Base-by-base conservation (phyloP, 257 asterid species). In the Avicennia marina region DNA sequence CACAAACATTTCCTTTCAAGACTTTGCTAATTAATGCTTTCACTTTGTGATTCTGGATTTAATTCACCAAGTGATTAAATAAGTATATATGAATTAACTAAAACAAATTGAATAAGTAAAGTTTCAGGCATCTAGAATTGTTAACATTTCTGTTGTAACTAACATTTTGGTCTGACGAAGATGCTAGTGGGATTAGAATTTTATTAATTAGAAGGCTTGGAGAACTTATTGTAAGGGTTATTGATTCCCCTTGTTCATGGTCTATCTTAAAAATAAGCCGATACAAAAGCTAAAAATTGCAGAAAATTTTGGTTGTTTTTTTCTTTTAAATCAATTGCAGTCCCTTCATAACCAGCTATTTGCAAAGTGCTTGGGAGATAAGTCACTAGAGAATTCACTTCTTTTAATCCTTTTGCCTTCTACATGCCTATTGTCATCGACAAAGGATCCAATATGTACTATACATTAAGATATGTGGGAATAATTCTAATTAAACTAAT, bases 211-310 rank as follows among this genome's bases (percentile, higher is more conserved):
- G 56, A 58, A 38, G 17, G 12, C 21, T n/a, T 36, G 15, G 54
- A 32, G n/a, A 60, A 39, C 65, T 42, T 59, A 27, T 17, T 53
- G 7, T 52, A 27, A 51, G 56, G 60, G 48, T 40, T 38, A 25
- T 40, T 10, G 24, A 22, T 18, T 55, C 49, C 48, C 4, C 9
- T 15, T 44, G 25, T 22, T 45, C 11, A 9, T 4, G 53, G 3
- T 53, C 58, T 39, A 36, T 44, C 19, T 2, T 11, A 4, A 58
- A 29, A 27, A 31, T 38, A 24, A 26, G 36, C 32, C 36, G 29
- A n/a, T 38, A 44, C 21, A 13, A 3, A 57, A 8, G 32, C 31
- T 59, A 24, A 11, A 56, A 39, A 46, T 21, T 46, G 4, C 22
- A 29, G 41, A 32, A 52, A 3, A 25, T 17, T 26, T 49, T n/a